These are phyloP conservation scores for Ascocoryne sarcoides DNA, from an alignment of 2,329 filamentous ascomycete species.

Conservation along the genomic window DNA sequence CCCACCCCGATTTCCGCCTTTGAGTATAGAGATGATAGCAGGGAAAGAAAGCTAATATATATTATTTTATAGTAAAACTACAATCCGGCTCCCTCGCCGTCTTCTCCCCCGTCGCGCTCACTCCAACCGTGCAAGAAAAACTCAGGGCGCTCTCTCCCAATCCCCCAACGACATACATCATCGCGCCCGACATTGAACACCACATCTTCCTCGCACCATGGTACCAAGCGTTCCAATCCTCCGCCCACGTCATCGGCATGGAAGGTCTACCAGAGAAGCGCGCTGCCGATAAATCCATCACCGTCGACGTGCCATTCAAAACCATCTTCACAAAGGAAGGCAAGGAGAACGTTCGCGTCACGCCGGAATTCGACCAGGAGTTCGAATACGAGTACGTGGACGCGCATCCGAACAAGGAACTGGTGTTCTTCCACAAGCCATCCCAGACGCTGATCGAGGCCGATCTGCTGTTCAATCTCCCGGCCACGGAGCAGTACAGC, in stretches of 20 bases:
- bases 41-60: too few species aligned
- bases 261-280: slow-evolving; percentile 81
- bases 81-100: slow-evolving; percentile 70
- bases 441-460: slow-evolving; percentile 75
- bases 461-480: slow-evolving; percentile 87
- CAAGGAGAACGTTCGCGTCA: slow-evolving; percentile 43
- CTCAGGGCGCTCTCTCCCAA: slow-evolving; percentile 57
- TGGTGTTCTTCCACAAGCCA: slow-evolving; percentile 79
- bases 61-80: slow-evolving; percentile 81
- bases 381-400: slow-evolving; percentile 82
- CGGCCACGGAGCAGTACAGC: slow-evolving; percentile 75
- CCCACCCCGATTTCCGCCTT: neutral
- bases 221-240: slow-evolving; percentile 63
- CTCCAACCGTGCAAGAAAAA: slow-evolving; percentile 59
- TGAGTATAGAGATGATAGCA: too few species aligned
- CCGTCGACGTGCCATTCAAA: slow-evolving; percentile 44
- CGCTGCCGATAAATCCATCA: slow-evolving; percentile 39
- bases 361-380: slow-evolving; percentile 73
- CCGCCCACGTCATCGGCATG: slow-evolving; percentile 71
- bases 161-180: slow-evolving; percentile 61
- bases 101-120: slow-evolving; percentile 86
- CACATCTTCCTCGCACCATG: slow-evolving; percentile 89
- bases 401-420: slow-evolving; percentile 72
- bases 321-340: slow-evolving; percentile 56
- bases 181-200: slow-evolving; percentile 85